phyloP scores from a whole-genome alignment of 2,329 filamentous ascomycete genomes.

The Aphanoascus verrucosus region DNA sequence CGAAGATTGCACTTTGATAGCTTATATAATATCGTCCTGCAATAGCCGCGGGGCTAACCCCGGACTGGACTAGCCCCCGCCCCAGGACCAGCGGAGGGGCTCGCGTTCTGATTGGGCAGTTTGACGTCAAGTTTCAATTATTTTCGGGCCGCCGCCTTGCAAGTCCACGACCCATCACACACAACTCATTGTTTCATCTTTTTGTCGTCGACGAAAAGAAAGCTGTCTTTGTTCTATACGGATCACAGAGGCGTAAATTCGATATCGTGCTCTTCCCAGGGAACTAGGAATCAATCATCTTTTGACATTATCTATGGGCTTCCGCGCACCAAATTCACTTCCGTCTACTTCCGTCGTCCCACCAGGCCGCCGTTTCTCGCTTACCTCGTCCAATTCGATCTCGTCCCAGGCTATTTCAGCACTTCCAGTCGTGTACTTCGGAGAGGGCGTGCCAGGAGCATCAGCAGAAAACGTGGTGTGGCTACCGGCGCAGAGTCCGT shows the following conservation, averaged over 20 bases:
- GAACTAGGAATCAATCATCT: neutral
- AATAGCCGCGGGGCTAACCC: neutral
- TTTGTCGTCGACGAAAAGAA: neutral
- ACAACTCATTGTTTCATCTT: neutral
- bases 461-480: conserved; percentile 31
- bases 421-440: conserved; percentile 12
- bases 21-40: neutral
- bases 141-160: neutral
- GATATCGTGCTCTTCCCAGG: conserved; percentile 1
- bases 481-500: conserved; percentile 41
- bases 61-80: neutral
- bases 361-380: conserved; percentile 20
- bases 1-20: neutral
- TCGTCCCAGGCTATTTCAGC: conserved; percentile 13
- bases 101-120: conserved; percentile 8
- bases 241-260: neutral
- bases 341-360: conserved; percentile 20
- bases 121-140: conserved; percentile 8
- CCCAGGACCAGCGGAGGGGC: neutral
- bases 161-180: neutral
- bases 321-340: conserved; percentile 17
- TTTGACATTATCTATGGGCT: conserved; percentile 19
- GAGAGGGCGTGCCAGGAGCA: conserved; percentile 16
- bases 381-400: conserved; percentile 13
- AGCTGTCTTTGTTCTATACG: neutral